phyloP scores from a whole-genome alignment of 768 basidiomycete species.

The Panaeolus papilionaceus region DNA sequence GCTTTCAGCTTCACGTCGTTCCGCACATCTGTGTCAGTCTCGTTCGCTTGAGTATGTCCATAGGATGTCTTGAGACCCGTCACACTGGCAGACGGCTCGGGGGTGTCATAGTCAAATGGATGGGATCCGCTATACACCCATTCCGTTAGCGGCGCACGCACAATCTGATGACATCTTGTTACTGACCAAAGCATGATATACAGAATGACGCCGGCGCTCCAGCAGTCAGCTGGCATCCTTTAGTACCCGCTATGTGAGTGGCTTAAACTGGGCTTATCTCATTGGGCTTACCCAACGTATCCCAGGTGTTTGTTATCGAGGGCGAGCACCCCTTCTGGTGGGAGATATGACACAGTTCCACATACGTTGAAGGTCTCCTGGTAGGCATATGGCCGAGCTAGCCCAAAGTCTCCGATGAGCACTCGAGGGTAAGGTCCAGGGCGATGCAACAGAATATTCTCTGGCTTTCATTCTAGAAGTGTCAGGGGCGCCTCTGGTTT shows the following conservation, averaged over 20 bases:
- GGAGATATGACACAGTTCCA: constrained; percentile 87
- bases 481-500: background rate
- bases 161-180: constrained; percentile 1
- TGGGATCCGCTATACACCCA: constrained; percentile 64
- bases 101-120: constrained; percentile 72
- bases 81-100: constrained; percentile 43
- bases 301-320: constrained; percentile 76
- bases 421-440: constrained; percentile 89
- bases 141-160: constrained; percentile 1
- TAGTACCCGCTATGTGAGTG: constrained; percentile 13
- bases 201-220: constrained; percentile 84
- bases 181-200: constrained; percentile 87
- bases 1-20: constrained; percentile 69
- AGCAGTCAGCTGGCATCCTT: constrained; percentile 91
- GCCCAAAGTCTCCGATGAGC: constrained; percentile 86
- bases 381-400: constrained; percentile 78
- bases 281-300: constrained; percentile 55
- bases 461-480: constrained; percentile 55
- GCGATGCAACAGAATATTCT: constrained; percentile 79
- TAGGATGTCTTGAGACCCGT: constrained; percentile 42
- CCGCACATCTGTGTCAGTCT: constrained; percentile 49
- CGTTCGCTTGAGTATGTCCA: constrained; percentile 21
- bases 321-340: constrained; percentile 84
- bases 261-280: background rate
- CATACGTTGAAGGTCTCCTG: constrained; percentile 88